phyloP scores from a whole-genome alignment of 352 stramenopile species.

The Pythium dissimile region DNA sequence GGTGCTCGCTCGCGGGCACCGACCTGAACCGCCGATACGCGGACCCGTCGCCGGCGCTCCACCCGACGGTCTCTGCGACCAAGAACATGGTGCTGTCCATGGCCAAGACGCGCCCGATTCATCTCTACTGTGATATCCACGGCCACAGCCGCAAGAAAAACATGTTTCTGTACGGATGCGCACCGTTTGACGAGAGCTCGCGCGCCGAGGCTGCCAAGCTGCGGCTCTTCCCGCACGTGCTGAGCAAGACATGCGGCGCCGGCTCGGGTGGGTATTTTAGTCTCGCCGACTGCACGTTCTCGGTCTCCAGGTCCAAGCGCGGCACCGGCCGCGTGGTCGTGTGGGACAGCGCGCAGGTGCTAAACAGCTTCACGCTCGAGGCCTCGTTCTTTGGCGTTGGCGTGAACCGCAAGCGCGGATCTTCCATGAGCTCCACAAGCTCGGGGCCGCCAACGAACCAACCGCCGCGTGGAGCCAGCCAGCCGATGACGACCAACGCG shows the following conservation, averaged over 20 bases:
- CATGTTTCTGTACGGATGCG: conserved; percentile 86
- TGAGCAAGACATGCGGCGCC: conserved; percentile 48
- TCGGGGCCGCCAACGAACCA: conserved; percentile 11
- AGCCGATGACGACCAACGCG: neutral
- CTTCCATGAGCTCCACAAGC: neutral
- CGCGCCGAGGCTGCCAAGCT: conserved; percentile 47
- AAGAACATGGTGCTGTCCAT: conserved; percentile 73
- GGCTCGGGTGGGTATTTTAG: conserved; percentile 51
- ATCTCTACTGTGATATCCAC: conserved; percentile 87
- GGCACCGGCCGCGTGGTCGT: conserved; percentile 65
- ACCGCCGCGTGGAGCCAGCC: neutral
- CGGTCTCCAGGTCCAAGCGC: conserved; percentile 49
- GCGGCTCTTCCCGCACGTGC: conserved; percentile 68
- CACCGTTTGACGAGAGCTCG: conserved; percentile 38
- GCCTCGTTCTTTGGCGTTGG: conserved; percentile 68
- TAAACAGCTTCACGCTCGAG: conserved; percentile 81
- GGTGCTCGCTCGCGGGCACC: conserved; percentile 76
- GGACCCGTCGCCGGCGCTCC: conserved; percentile 42
- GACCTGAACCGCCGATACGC: conserved; percentile 87
- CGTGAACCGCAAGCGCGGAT: conserved; percentile 20
- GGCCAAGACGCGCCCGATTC: conserved; percentile 39
- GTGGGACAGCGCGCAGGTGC: conserved; percentile 56
- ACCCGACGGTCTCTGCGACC: conserved; percentile 73
- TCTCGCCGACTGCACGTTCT: conserved; percentile 71
- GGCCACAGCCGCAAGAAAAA: conserved; percentile 88